Base-by-base conservation (phyloP, 2,329 filamentous ascomycete species). In the Emericellopsis atlantica region DNA sequence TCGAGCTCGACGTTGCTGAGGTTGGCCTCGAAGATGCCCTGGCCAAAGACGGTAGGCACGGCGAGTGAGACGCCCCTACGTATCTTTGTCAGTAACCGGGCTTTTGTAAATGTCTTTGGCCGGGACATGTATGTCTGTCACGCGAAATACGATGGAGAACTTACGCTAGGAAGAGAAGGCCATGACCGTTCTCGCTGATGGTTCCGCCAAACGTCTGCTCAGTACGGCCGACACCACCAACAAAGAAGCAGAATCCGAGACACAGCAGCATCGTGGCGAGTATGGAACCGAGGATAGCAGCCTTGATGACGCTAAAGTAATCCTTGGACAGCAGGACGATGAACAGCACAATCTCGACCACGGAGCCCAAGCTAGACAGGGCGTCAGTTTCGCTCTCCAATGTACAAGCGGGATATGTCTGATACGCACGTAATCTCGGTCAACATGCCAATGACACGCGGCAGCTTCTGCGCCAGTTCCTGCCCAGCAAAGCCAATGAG, bases 341-440 rank as follows among this genome's bases (percentile, higher is more conserved):
- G 60, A 93, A 92, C 24, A 93, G 64, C 37, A 93, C 74, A 43
- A 93, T 81, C 55, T 94, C 86, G 40, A 92, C 84, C 9, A 88
- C 62, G 1, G 83, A 84, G 3, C 82, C 84, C 40, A 88, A 56
- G 0, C 66, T 69, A 16, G 1, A 15, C 14, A 32, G 12, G 26
- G 21, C 3, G 38, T 53, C 21, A 51, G 46, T 11, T 24, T 31
- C 18, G 15, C 9, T 36, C 36, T 26, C 39, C 12, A 10, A 23
- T 21, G 15, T 67, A 44, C 7, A 61, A 52, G 18, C 59, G 59
- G 32, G 14, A 12, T 11, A 12, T 11, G 18, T 14, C 9, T 22
- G 11, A 31, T 43, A 54, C 63, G 45, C 54, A 69, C 49, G 73
- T 76, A 2, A 72, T 77, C 52, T 80, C 75, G 14, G 68, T 55